These are phyloP conservation scores for Phyllosticta capitalensis DNA, from an alignment of 2,329 filamentous ascomycete genomes.

Conservation along the genomic window DNA sequence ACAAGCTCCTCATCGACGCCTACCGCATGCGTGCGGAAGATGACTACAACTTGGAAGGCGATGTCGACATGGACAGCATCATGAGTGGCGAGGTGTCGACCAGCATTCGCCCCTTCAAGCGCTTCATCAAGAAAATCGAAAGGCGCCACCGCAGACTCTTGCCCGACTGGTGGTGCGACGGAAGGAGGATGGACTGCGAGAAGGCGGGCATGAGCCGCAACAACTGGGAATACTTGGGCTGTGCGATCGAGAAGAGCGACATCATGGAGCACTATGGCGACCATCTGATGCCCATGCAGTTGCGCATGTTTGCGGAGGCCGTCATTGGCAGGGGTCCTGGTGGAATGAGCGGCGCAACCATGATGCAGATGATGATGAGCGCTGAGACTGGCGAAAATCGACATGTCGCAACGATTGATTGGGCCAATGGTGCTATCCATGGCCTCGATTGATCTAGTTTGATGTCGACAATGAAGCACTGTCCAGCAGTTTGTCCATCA, in stretches of 20 bases:
- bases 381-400: too few species aligned
- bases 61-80: neutral
- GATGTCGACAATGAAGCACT: too few species aligned
- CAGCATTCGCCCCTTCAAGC: conserved; percentile 16
- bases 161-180: conserved; percentile 19
- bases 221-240: conserved; percentile 15
- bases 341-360: conserved; percentile 13
- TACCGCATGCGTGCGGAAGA: conserved; percentile 21
- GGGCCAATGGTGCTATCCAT: too few species aligned
- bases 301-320: conserved; percentile 19
- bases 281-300: conserved; percentile 18
- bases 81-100: neutral
- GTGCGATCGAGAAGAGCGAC: conserved; percentile 14
- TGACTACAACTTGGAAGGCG: conserved; percentile 14
- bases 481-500: too few species aligned
- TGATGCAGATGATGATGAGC: conserved; percentile 15
- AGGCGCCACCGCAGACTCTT: conserved; percentile 12
- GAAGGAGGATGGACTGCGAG: conserved; percentile 17
- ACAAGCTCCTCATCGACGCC: conserved; percentile 22
- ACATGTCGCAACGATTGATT: too few species aligned
- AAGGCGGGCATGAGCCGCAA: conserved; percentile 12
- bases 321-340: conserved; percentile 15
- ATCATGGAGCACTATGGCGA: conserved; percentile 19
- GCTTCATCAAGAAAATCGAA: conserved; percentile 15
- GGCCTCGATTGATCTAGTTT: too few species aligned